Conservation (phyloP, 2,329 filamentous ascomycete species). For the Cryphonectria parasitica region DNA sequence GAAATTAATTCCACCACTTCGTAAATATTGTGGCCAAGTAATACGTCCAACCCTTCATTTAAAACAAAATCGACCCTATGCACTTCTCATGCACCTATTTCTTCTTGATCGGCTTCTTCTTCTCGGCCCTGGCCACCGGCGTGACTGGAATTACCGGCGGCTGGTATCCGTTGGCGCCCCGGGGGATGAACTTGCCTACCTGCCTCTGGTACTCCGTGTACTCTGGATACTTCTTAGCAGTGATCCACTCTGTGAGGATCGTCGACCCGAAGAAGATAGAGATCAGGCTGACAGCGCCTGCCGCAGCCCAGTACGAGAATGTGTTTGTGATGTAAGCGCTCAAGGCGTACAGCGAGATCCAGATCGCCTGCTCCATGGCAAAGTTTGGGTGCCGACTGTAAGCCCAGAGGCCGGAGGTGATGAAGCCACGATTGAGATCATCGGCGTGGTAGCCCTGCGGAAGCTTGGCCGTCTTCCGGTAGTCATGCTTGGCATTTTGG, state of each 20-base stretch:
- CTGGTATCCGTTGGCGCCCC: conserved; percentile 47
- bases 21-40: background rate
- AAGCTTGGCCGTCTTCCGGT: conserved; percentile 73
- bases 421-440: conserved; percentile 89
- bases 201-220: conserved; percentile 82
- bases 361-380: conserved; percentile 86
- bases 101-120: conserved; percentile 11
- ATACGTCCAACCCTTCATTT: background rate
- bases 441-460: conserved; percentile 66
- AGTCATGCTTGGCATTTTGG: conserved; percentile 79
- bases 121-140: conserved; percentile 36
- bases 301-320: conserved; percentile 76
- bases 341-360: conserved; percentile 90
- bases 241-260: conserved; percentile 82
- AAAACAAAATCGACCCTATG: no score
- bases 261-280: conserved; percentile 89
- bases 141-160: conserved; percentile 48
- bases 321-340: conserved; percentile 73
- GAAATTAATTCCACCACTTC: background rate
- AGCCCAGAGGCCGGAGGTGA: conserved; percentile 81
- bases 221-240: conserved; percentile 80
- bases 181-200: conserved; percentile 82
- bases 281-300: conserved; percentile 72
- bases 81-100: no score
- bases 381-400: conserved; percentile 96